phyloP scores from a whole-genome alignment of 306 rosid genomes.

The Dryas octopetala region DNA sequence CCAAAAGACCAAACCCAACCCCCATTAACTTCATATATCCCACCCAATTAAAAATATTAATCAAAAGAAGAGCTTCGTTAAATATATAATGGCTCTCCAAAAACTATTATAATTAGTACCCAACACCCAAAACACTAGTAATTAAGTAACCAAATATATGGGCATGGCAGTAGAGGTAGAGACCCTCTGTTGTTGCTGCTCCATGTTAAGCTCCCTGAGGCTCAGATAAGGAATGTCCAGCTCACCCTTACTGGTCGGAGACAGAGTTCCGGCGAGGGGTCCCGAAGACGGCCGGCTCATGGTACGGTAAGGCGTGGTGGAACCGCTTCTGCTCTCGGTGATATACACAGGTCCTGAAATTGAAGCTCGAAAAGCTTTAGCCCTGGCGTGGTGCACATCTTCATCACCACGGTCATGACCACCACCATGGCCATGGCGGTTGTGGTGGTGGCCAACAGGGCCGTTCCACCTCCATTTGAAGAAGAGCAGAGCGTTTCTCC shows the following conservation, averaged over 20 bases:
- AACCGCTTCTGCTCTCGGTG: conserved; percentile 71
- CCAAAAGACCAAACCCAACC: background rate
- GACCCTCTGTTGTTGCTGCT: conserved; percentile 66
- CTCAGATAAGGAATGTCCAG: conserved; percentile 70
- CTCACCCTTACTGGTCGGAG: conserved; percentile 45
- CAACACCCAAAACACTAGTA: background rate
- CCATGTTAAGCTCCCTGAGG: conserved; percentile 81
- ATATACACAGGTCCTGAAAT: conserved; percentile 81
- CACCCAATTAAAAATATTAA: conserved; percentile 1
- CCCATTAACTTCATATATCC: background rate
- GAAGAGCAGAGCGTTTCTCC: conserved; percentile 70
- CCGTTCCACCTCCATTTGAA: conserved; percentile 66
- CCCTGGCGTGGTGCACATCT: conserved; percentile 76
- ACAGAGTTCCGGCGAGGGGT: conserved; percentile 65
- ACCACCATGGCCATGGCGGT: background rate
- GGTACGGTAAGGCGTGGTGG: conserved; percentile 57
- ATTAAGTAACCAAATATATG: conserved; percentile 69
- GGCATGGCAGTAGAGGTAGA: conserved; percentile 82
- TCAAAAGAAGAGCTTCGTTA: conserved; percentile 5
- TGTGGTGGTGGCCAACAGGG: conserved; percentile 1
- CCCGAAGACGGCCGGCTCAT: conserved; percentile 62
- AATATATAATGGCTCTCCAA: conserved; percentile 14
- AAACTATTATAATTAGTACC: background rate
- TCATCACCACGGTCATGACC: conserved; percentile 1
- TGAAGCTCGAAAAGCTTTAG: conserved; percentile 68